These are phyloP conservation scores for Didymella lethalis DNA, from an alignment of 2,329 filamentous ascomycete genomes.

Conservation along the genomic window DNA sequence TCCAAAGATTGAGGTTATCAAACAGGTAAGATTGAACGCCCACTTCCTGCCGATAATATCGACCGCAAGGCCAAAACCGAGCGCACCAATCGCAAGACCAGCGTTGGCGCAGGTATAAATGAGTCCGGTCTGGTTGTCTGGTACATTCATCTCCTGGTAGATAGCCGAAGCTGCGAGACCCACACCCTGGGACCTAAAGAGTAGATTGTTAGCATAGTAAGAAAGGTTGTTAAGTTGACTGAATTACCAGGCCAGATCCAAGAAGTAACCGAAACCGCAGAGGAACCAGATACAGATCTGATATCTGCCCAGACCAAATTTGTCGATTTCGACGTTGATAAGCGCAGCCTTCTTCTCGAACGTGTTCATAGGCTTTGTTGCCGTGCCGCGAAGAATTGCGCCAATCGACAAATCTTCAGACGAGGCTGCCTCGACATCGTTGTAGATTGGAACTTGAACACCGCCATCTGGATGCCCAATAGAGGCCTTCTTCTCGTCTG, in stretches of 20 bases:
- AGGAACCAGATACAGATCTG: slow-evolving; percentile 46
- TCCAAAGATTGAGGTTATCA: slow-evolving; percentile 41
- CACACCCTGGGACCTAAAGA: slow-evolving; percentile 33
- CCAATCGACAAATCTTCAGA: slow-evolving; percentile 35
- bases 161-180: slow-evolving; percentile 38
- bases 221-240: no score
- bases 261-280: slow-evolving; percentile 43
- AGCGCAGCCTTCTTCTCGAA: slow-evolving; percentile 45
- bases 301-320: slow-evolving; percentile 41
- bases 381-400: slow-evolving; percentile 39
- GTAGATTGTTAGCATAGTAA: no score
- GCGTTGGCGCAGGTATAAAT: slow-evolving; percentile 42
- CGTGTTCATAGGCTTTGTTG: slow-evolving; percentile 36
- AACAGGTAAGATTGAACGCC: slow-evolving; percentile 39
- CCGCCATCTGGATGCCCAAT: slow-evolving; percentile 7
- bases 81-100: slow-evolving; percentile 40
- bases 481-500: slow-evolving; percentile 17
- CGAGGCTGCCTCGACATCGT: slow-evolving; percentile 36
- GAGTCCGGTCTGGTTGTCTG: slow-evolving; percentile 30
- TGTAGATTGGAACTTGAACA: slow-evolving; percentile 38
- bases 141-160: slow-evolving; percentile 43
- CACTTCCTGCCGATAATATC: slow-evolving; percentile 42
- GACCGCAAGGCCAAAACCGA: slow-evolving; percentile 37
- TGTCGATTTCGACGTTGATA: slow-evolving; percentile 42
- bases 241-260: slow-evolving; percentile 37